phyloP scores from a whole-genome alignment of 2,329 filamentous ascomycete species.

The Aspergillus versicolor region DNA sequence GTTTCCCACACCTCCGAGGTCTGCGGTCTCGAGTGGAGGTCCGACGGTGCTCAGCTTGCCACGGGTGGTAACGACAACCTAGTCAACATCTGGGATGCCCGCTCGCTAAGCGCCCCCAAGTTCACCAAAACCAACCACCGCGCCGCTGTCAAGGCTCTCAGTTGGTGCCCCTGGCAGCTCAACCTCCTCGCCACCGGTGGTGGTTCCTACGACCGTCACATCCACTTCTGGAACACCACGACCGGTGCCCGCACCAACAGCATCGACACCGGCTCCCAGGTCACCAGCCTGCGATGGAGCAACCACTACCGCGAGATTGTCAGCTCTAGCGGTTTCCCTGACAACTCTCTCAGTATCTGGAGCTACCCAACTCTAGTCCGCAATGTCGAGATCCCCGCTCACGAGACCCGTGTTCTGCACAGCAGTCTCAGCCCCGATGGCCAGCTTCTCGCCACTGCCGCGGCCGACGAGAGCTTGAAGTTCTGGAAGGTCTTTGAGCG shows the following conservation, averaged over 20 bases:
- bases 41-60: constrained; percentile 92
- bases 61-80: constrained; percentile 99
- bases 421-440: constrained; percentile 96
- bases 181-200: constrained; percentile 96
- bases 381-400: constrained; percentile 95
- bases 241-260: constrained; percentile 97
- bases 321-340: constrained; percentile 96
- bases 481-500: constrained; percentile 99
- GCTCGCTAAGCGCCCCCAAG: constrained; percentile 88
- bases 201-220: constrained; percentile 93
- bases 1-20: constrained; percentile 97
- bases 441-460: constrained; percentile 94
- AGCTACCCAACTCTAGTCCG: constrained; percentile 96
- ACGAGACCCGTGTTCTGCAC: constrained; percentile 95
- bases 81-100: constrained; percentile 98
- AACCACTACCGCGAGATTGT: constrained; percentile 97
- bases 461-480: constrained; percentile 95
- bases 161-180: constrained; percentile 98
- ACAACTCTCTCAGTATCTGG: constrained; percentile 99
- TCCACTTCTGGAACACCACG: constrained; percentile 99
- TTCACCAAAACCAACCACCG: constrained; percentile 99
- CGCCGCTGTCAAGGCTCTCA: constrained; percentile 94
- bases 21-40: constrained; percentile 95
- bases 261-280: constrained; percentile 97
- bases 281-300: constrained; percentile 95